Evolutionary conservation across 2,329 filamentous ascomycete species (phyloP), one percentile per base, ranked within the genome.

Genomic region (Beauveria sp.): DNA sequence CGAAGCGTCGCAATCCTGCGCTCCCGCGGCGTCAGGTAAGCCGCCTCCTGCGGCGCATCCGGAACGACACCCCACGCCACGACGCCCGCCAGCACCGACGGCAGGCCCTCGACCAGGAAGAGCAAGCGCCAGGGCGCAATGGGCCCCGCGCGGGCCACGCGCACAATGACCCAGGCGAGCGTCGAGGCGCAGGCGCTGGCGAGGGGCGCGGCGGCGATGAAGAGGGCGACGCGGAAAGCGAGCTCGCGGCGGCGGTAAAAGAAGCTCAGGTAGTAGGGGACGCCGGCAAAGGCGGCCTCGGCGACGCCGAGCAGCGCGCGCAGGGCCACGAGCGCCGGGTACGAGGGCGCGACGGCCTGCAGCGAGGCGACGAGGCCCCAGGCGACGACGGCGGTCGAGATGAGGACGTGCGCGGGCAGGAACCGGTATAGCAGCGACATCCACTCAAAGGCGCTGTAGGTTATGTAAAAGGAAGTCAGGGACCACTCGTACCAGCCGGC

Each of bases 101-200:
- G 92, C 64, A 96, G 93, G 1, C 91, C 92, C 73, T 96, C 92
- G 14, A 93, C 67, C 8, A 96, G 80, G 69, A 96, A 96, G 31
- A 96, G 79, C 2, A 93, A 80, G n/a, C 92, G 83, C 92, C 92
- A 96, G 4, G 89, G 85, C 0, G 90, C 89, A 55, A 96, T 87
- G 18, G 88, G 88, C 1, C 83, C 79, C 64, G 80, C 69, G 53
- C 83, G 76, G 56, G 85, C 31, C 10, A 91, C 68, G 67, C 84
- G 86, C 56, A 92, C 83, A 64, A 96, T 93, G 24, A 86, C 69
- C 87, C 88, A 91, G 8, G 92, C 91, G 4, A 96, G 79, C 9
- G 83, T 88, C 45, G 90, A 90, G 0, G 91, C 90, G 70, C 93
- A 76, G 1, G 87, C 88, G 48, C 90, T 95, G 1, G 91, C 91